Evolutionary conservation across 2,329 filamentous ascomycete species (phyloP).

Genomic region (Pyrenophora teres): DNA sequence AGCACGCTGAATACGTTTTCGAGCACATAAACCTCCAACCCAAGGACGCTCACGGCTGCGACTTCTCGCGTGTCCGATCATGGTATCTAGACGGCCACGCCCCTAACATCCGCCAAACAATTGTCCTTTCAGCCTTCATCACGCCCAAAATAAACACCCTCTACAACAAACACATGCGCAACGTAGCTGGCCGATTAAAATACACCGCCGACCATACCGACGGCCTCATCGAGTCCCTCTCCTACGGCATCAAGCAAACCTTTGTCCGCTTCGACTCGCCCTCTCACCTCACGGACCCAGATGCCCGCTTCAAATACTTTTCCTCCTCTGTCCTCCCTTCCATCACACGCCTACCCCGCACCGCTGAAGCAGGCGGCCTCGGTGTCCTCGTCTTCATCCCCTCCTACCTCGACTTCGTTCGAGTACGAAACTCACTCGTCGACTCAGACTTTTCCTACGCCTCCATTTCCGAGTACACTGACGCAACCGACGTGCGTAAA

Average conservation of each 20-base stretch:
- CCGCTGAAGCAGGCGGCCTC: constrained; percentile 52
- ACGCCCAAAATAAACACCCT: constrained; percentile 87
- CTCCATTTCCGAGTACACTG: constrained; percentile 85
- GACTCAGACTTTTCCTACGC: constrained; percentile 76
- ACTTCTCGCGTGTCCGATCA: constrained; percentile 84
- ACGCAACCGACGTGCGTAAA: constrained; percentile 76
- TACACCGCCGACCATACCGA: constrained; percentile 69
- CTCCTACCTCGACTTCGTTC: constrained; percentile 92
- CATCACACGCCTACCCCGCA: constrained; percentile 70
- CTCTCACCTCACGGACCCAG: constrained; percentile 75
- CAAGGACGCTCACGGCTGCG: constrained; percentile 85
- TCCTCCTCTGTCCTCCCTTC: constrained; percentile 77
- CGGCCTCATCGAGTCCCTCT: constrained; percentile 70
- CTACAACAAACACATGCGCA: constrained; percentile 75
- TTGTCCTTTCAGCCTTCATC: constrained; percentile 80
- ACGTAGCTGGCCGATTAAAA: constrained; percentile 79
- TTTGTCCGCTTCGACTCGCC: constrained; percentile 83
- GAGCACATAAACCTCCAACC: constrained; percentile 90
- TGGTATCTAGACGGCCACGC: constrained; percentile 95
- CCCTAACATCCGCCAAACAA: constrained; percentile 79
- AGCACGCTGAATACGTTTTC: constrained; percentile 91
- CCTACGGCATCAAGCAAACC: constrained; percentile 77
- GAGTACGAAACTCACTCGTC: constrained; percentile 89
- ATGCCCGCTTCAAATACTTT: constrained; percentile 90
- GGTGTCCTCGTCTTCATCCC: constrained; percentile 90